Evolutionary conservation across 176 grass and related monocot genomes (phyloP).

Genomic region (Stipa capillata): DNA sequence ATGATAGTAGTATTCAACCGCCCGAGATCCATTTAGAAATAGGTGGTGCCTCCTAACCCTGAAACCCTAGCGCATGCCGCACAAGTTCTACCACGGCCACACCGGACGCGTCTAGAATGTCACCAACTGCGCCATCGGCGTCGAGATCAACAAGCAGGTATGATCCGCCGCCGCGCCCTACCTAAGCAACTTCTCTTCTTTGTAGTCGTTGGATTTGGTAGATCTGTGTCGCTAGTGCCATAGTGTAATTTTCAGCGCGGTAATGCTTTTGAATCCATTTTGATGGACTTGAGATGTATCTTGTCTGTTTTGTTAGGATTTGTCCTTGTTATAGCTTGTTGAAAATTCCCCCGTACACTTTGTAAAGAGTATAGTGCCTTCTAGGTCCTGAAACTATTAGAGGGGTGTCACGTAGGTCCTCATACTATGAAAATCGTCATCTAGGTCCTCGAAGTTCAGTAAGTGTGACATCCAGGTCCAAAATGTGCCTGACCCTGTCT

Average conservation of each 20-base stretch:
- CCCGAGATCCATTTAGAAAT: background rate
- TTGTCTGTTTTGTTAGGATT: background rate
- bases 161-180: background rate
- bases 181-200: background rate
- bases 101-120: constrained; percentile 69
- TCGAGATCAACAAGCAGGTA: constrained; percentile 95
- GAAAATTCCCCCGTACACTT: background rate
- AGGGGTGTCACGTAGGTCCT: too few relatives aligned
- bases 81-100: constrained; percentile 80
- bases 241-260: background rate
- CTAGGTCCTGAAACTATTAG: too few relatives aligned
- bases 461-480: too few relatives aligned
- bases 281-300: background rate
- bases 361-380: too few relatives aligned
- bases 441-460: too few relatives aligned
- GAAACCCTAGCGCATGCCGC: constrained; percentile 31
- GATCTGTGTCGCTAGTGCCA: background rate
- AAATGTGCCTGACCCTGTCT: too few relatives aligned
- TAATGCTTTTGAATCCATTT: background rate
- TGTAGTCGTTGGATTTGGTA: background rate
- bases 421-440: too few relatives aligned
- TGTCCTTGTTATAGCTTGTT: background rate
- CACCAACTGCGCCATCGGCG: constrained; percentile 84
- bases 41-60: background rate
- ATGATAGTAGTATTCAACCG: background rate